Base-by-base conservation (phyloP, 169 alveolate species). In the Eimeria nieschulzi region DNA sequence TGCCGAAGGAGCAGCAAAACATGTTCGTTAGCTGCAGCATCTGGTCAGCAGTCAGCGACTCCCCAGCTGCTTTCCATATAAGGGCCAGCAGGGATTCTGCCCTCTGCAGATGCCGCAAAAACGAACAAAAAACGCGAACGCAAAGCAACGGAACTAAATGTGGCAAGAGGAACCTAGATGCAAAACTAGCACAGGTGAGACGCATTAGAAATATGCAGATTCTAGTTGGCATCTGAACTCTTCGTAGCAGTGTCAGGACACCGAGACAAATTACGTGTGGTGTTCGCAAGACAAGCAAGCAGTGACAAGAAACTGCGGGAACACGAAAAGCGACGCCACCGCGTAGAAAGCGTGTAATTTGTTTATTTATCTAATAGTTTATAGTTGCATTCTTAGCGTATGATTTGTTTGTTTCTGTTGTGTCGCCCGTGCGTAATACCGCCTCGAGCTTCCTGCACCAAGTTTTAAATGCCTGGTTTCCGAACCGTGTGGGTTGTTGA, bases 1-100 rank as follows among this genome's bases (percentile, higher is more conserved):
- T 97, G 26, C 99, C 99, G 78, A 98, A 97, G 0, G 99, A 97
- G 56, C 98, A 97, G 59, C 96, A 54, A 53, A 83, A 56, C 39
- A 85, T 91, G 66, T 66, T 82, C 6, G 71, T 54, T 71, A 94
- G 53, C 70, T 94, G 94, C 10, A 19, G n/a, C 26, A 55, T 79
- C 25, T 53, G 72, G 9, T 23, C 21, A 13, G 54, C 87, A 0
- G 87, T 5, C 9, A 79, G 9, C 7, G 39, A 23, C 53, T n/a
- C 21, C 39, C 56, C 33, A 39, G 75, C 66, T 0, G 84, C 76
- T 9, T 56, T 10, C 66, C 68, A 66, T 17, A 73, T 75, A 13
- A 9, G 51, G 54, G 80, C 25, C 55, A 79, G 25, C 73, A 79
- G 21, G 9, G 19, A 53, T 17, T 23, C 70, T 5, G 59, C 87